Base-by-base conservation (phyloP, 2,329 filamentous ascomycete species). In the Diaporthe longicolla region DNA sequence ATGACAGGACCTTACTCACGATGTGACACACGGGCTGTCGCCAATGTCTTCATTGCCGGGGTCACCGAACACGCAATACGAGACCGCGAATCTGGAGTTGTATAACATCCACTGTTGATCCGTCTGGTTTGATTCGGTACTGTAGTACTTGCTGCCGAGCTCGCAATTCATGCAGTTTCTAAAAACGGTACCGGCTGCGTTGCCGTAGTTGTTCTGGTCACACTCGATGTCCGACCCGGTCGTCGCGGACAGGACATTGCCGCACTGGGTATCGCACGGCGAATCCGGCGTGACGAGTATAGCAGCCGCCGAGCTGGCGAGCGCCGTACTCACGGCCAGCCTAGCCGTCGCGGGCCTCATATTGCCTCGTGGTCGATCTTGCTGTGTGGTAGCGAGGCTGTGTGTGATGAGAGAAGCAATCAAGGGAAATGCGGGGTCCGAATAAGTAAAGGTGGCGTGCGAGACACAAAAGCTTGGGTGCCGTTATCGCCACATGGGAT, bases 101-200 rank as follows among this genome's bases (percentile, higher is more conserved):
- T 91, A 92, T 21, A 92, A 81, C 68, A 87, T 82, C 75, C 84
- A 87, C 76, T 89, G 84, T 15, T 88, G 81, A 77, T 93, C 90
- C 0, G 89, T 87, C 72, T 86, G 77, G 19, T 84, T 84, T 24
- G 82, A 79, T 8, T 78, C 81, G 1, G 81, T 77, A n/a, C 43
- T 48, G 29, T 75, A 70, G 77, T 86, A 90, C 6, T 82, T 80
- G 80, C 90, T 92, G 1, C 78, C 79, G 37, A 87, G 78, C 77
- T 91, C 85, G 80, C 89, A 91, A 50, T 83, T 79, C 58, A 90
- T 79, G 77, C 89, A 91, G 26, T 82, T 81, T 77, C 88, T 80
- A 76, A 86, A 90, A 54, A 90, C 84, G n/a, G 83, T 82, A 9
- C 88, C 89, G 5, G 81, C 76, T 1, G 84, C 80, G 10, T 79